Evolutionary conservation across 805 yeast genomes (phyloP).

Genomic region (Cyberlindnera mississippiensis): DNA sequence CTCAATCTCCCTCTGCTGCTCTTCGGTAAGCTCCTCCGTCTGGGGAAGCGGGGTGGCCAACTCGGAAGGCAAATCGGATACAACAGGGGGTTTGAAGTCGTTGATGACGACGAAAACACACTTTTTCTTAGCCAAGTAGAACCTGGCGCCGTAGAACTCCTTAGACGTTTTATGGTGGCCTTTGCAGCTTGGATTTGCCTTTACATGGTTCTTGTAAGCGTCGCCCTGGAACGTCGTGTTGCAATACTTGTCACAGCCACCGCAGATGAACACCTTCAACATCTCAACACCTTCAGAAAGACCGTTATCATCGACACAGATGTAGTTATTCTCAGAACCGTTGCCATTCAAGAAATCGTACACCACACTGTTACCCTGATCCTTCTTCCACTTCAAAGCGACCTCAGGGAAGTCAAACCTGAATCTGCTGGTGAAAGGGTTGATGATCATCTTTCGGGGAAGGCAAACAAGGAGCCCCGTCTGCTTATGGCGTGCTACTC

Average conservation of each 20-base stretch:
- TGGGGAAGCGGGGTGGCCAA: background rate
- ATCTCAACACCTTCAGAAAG: conserved; percentile 1
- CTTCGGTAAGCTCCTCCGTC: background rate
- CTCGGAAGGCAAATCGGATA: background rate
- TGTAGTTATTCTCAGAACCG: background rate
- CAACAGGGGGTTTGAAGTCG: background rate
- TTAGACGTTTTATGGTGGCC: background rate
- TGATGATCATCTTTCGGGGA: background rate
- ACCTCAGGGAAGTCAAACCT: conserved; percentile 3
- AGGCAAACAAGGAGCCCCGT: conserved; percentile 5
- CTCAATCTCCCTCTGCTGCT: background rate
- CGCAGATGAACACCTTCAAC: conserved; percentile 4
- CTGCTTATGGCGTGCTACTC: conserved; percentile 2
- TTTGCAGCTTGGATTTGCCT: background rate
- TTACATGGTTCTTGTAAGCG: conserved; percentile 5
- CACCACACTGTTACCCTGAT: background rate
- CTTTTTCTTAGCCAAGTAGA: conserved; percentile 7
- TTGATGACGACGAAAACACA: conserved; percentile 1
- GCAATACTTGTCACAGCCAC: conserved; percentile 5
- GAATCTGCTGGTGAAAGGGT: conserved; percentile 3
- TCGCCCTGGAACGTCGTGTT: conserved; percentile 3
- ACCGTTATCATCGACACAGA: conserved; percentile 3
- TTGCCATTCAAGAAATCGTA: background rate
- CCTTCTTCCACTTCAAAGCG: background rate
- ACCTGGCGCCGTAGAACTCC: background rate